Evolutionary conservation across 345 rosid species (phyloP).

Genomic region (Erucastrum elatum): DNA sequence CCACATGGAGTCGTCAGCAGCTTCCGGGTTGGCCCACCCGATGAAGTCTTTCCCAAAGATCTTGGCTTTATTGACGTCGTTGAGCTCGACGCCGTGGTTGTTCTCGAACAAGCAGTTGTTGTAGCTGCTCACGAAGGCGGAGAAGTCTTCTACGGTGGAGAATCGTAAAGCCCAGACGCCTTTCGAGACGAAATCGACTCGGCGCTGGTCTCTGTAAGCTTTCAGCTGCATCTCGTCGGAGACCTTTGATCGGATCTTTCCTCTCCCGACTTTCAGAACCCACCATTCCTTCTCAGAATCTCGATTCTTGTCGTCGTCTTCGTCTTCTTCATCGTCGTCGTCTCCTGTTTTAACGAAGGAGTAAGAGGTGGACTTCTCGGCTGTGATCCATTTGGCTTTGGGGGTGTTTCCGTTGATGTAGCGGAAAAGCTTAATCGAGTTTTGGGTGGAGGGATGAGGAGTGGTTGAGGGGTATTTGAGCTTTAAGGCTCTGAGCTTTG

Average conservation of each 20-base stretch:
- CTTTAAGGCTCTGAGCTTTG: slow-evolving; percentile 58
- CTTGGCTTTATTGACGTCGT: slow-evolving; percentile 74
- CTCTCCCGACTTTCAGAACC: slow-evolving; percentile 62
- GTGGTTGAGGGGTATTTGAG: slow-evolving; percentile 56
- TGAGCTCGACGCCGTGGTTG: slow-evolving; percentile 72
- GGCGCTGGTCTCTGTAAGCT: slow-evolving; percentile 72
- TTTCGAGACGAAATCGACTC: slow-evolving; percentile 86
- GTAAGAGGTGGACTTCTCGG: slow-evolving; percentile 62
- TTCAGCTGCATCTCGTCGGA: slow-evolving; percentile 69
- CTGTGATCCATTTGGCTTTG: slow-evolving; percentile 74
- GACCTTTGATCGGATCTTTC: slow-evolving; percentile 56
- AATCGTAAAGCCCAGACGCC: slow-evolving; percentile 96
- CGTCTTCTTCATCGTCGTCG: slow-evolving; percentile 38
- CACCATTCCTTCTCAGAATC: slow-evolving; percentile 54
- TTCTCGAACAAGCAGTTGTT: slow-evolving; percentile 87
- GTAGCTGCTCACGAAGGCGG: slow-evolving; percentile 49
- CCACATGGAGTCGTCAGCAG: slow-evolving; percentile 97
- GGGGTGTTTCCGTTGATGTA: slow-evolving; percentile 76
- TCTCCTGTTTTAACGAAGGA: slow-evolving; percentile 50
- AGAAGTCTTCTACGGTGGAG: slow-evolving; percentile 56
- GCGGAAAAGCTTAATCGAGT: slow-evolving; percentile 61
- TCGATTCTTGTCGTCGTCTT: slow-evolving; percentile 40
- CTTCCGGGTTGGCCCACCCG: slow-evolving; percentile 89
- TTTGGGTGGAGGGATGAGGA: slow-evolving; percentile 38
- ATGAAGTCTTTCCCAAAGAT: slow-evolving; percentile 92